Conservation (phyloP, 345 rosid species). For the Citrus inodora region DNA sequence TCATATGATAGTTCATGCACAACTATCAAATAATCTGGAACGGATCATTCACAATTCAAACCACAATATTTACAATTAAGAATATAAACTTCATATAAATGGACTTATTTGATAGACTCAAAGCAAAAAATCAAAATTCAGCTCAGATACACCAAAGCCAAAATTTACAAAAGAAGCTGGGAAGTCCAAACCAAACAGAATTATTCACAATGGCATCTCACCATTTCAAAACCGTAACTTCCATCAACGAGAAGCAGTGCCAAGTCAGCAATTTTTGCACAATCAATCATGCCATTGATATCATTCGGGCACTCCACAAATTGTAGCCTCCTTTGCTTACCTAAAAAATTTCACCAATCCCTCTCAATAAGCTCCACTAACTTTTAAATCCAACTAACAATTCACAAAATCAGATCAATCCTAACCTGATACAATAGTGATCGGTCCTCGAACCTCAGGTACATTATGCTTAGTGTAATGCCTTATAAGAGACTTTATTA, state of each 20-base stretch:
- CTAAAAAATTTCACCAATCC: slow-evolving; percentile 35
- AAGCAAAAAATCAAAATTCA: neutral
- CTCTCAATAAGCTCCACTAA: slow-evolving; percentile 1
- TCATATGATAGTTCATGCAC: neutral
- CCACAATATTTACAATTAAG: neutral
- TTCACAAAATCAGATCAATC: neutral
- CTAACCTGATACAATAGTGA: slow-evolving; percentile 78
- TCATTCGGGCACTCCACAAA: slow-evolving; percentile 98
- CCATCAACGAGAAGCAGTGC: slow-evolving; percentile 87
- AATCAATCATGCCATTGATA: slow-evolving; percentile 93
- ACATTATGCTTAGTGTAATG: slow-evolving; percentile 74
- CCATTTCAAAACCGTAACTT: slow-evolving; percentile 96
- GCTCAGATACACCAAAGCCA: neutral
- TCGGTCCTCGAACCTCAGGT: slow-evolving; percentile 89
- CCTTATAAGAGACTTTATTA: slow-evolving; percentile 78
- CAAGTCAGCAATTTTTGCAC: slow-evolving; percentile 89
- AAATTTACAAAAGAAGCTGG: neutral
- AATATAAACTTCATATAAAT: neutral
- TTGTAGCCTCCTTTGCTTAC: slow-evolving; percentile 71
- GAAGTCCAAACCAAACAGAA: neutral
- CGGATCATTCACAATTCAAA: neutral
- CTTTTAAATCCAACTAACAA: neutral
- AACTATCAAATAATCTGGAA: neutral
- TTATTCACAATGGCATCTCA: slow-evolving; percentile 14
- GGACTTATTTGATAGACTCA: neutral